These are phyloP conservation scores for Pichia kluyveri DNA, from an alignment of 805 yeast species.

Conservation along the genomic window DNA sequence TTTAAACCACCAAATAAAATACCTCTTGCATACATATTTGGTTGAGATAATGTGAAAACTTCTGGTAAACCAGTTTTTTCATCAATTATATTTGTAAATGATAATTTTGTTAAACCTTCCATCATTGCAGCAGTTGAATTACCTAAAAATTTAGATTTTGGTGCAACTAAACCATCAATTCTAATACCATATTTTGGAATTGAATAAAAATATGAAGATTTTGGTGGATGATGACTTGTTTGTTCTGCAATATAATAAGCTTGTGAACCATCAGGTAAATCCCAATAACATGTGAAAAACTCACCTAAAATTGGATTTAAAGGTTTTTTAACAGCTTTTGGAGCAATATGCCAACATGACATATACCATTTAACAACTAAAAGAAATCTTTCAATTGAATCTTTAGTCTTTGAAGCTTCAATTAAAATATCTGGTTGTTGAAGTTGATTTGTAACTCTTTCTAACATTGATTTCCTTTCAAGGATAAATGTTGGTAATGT, in stretches of 20 bases:
- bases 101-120: slow-evolving; percentile 79
- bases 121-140: slow-evolving; percentile 95
- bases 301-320: slow-evolving; percentile 93
- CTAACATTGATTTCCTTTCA: slow-evolving; percentile 93
- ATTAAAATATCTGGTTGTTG: slow-evolving; percentile 70
- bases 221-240: slow-evolving; percentile 98
- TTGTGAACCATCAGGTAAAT: slow-evolving; percentile 51
- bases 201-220: slow-evolving; percentile 84
- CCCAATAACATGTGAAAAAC: slow-evolving; percentile 88
- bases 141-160: slow-evolving; percentile 83
- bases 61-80: slow-evolving; percentile 42
- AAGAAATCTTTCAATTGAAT: slow-evolving; percentile 61
- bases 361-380: slow-evolving; percentile 81
- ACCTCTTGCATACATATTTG: slow-evolving; percentile 92
- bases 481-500: slow-evolving; percentile 92
- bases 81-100: slow-evolving; percentile 52
- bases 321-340: slow-evolving; percentile 97
- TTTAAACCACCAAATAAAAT: slow-evolving; percentile 83
- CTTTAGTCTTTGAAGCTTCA: slow-evolving; percentile 52
- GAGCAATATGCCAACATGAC: slow-evolving; percentile 97
- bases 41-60: slow-evolving; percentile 79
- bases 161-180: slow-evolving; percentile 83
- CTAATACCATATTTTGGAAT: slow-evolving; percentile 75
- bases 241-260: slow-evolving; percentile 91
- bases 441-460: slow-evolving; percentile 83